These are phyloP conservation scores for Thalassiosira exigua DNA, from an alignment of 352 stramenopile genomes.

Conservation along the genomic window DNA sequence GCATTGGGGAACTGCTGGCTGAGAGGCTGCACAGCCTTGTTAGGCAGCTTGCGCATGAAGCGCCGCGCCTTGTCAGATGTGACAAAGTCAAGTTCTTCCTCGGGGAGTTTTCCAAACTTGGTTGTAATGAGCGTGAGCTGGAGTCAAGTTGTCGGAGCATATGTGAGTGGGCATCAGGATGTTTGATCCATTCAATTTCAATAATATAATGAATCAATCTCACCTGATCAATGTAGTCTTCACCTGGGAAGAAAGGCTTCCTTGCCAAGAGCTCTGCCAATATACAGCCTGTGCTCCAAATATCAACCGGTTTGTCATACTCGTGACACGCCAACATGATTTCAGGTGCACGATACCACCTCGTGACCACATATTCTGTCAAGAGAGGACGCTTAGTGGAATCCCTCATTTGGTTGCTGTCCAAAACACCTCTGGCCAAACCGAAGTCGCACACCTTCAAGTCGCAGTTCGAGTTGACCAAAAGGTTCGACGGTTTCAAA, in stretches of 20 bases:
- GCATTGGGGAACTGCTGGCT: slow-evolving; percentile 83
- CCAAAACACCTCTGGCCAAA: slow-evolving; percentile 89
- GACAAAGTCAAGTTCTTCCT: slow-evolving; percentile 96
- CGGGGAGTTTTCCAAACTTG: slow-evolving; percentile 92
- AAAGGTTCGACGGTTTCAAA: slow-evolving; percentile 86
- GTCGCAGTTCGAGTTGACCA: slow-evolving; percentile 93
- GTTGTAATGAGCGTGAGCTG: slow-evolving; percentile 97
- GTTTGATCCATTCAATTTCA: too few species aligned
- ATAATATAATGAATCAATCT: slow-evolving; percentile 45
- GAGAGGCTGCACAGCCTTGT: slow-evolving; percentile 75
- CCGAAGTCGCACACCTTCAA: slow-evolving; percentile 97
- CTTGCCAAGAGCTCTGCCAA: slow-evolving; percentile 98
- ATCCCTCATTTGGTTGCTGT: slow-evolving; percentile 64
- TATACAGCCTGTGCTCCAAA: slow-evolving; percentile 98
- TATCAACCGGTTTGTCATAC: slow-evolving; percentile 97
- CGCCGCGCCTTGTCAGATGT: slow-evolving; percentile 91
- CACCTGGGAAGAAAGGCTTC: slow-evolving; percentile 97
- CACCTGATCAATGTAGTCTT: slow-evolving; percentile 99
- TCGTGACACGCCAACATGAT: slow-evolving; percentile 98
- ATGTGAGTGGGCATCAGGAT: too few species aligned
- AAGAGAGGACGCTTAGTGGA: slow-evolving; percentile 58
- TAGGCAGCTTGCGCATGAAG: slow-evolving; percentile 89
- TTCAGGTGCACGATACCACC: slow-evolving; percentile 95
- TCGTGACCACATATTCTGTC: slow-evolving; percentile 88
- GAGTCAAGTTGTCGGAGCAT: too few species aligned